These are phyloP conservation scores for Fagus crenata DNA, from an alignment of 306 rosid genomes.

Conservation along the genomic window DNA sequence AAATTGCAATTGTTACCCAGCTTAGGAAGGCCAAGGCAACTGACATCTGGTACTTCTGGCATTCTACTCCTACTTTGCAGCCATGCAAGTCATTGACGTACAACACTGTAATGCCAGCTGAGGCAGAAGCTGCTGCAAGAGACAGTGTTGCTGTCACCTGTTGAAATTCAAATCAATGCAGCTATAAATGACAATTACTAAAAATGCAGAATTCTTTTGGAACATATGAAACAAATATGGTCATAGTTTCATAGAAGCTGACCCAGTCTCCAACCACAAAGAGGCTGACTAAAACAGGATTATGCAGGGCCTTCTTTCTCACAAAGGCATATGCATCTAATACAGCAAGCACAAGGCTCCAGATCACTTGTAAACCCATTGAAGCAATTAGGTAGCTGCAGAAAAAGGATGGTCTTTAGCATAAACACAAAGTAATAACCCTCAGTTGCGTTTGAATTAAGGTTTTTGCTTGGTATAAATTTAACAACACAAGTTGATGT, in stretches of 20 bases:
- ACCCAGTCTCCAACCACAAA: conserved; percentile 96
- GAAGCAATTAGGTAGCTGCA: conserved; percentile 85
- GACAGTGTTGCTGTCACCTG: conserved; percentile 83
- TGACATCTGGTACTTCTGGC: conserved; percentile 69
- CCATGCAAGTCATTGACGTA: conserved; percentile 66
- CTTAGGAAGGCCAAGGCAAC: conserved; percentile 77
- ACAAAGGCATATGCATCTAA: conserved; percentile 75
- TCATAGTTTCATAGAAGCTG: conserved; percentile 41
- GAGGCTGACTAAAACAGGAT: conserved; percentile 80
- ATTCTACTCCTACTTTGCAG: conserved; percentile 62
- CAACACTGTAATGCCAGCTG: conserved; percentile 72
- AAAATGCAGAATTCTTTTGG: conserved; percentile 8
- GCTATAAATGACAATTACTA: conserved; percentile 15
- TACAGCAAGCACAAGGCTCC: conserved; percentile 76
- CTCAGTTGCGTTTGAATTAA: too few species aligned
- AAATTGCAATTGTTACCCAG: conserved; percentile 71
- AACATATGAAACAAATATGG: conserved; percentile 8
- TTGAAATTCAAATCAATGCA: conserved; percentile 3
- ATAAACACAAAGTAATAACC: not conserved
- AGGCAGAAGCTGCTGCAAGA: conserved; percentile 87
- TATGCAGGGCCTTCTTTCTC: conserved; percentile 76
- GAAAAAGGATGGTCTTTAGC: conserved; percentile 11
- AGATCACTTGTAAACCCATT: conserved; percentile 83
- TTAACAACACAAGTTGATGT: too few species aligned
- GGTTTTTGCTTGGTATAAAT: too few species aligned